These are phyloP conservation scores for Gleditsia sinensis DNA, from an alignment of 306 rosid species.

Conservation along the genomic window DNA sequence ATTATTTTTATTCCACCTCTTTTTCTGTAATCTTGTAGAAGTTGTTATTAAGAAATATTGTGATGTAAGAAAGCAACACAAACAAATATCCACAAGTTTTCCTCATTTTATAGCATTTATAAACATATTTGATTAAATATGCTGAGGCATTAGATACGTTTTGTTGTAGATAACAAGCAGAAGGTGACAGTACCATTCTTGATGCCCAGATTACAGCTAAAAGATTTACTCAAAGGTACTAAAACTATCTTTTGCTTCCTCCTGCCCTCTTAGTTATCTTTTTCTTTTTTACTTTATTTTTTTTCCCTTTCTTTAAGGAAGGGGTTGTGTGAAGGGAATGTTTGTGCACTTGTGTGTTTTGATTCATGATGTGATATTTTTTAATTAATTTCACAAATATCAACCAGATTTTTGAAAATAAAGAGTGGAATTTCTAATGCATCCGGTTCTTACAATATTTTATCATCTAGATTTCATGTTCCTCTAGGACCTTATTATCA, in stretches of 20 bases:
- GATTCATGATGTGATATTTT: background rate
- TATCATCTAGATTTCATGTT: too few species aligned
- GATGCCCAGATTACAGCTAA: background rate
- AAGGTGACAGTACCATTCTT: background rate
- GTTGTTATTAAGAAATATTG: background rate
- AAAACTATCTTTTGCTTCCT: background rate
- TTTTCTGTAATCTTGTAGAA: background rate
- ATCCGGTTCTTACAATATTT: background rate
- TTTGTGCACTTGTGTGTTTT: background rate
- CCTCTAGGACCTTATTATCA: too few species aligned
- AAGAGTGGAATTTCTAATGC: background rate
- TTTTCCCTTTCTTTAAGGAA: background rate
- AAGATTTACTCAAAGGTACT: background rate
- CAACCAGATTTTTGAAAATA: background rate
- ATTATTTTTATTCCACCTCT: background rate
- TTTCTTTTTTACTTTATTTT: background rate
- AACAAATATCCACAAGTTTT: background rate
- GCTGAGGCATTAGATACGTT: background rate
- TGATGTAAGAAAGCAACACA: background rate
- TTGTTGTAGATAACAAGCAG: background rate
- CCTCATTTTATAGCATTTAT: background rate
- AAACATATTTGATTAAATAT: background rate
- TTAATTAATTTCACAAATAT: background rate
- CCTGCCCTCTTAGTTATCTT: background rate
- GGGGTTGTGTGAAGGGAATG: background rate